Base-by-base conservation (phyloP, 768 basidiomycete species). In the Trametes maxima region DNA sequence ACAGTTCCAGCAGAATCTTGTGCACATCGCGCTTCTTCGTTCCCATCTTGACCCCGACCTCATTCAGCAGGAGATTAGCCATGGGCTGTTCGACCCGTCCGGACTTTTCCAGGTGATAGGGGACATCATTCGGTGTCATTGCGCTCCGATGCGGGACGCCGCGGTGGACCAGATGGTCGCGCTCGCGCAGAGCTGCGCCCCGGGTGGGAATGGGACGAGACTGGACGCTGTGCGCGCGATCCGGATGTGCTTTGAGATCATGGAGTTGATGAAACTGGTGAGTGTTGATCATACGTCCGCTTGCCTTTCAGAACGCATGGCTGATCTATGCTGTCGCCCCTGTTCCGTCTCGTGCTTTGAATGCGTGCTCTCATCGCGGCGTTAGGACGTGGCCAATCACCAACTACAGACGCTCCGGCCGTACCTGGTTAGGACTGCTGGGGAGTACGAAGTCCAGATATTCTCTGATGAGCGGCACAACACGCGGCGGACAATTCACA, bases 251-350 rank as follows among this genome's bases (percentile, higher is more conserved):
- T 85, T 95, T 72, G 94, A 95, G 70, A 87, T 96, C 63, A 79
- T 95, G 40, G 95, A 96, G 76, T 82, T 95, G 61, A 96, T 97
- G 95, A 95, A 95, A 80, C 81, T 97, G 69, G 94, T 92, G 70
- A 70, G 91, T 84, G 63, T 66, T 53, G 65, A 71, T 42, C 69
- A 53, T 62, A 42, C 64, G 62, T 21, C 52, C 64, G 56, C 50
- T 64, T 19, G 17, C 63, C 63, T 28, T 57, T 45, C 5, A 33
- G 28, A 33, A 10, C 58, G 51, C 43, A 44, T 55, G 43, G 48
- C 54, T 62, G 54, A 58, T 58, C 42, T 54, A 24, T n/a, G 28
- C 52, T 43, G 21, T 10, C 16, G 46, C 12, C 57, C 49, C 46
- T 67, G 8, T 33, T 33, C 28, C 8, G 28, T 33, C 28, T 8